Evolutionary conservation across 768 basidiomycete species (phyloP), one percentile per base, ranked within the genome.

Genomic region (Hericium erinaceus): DNA sequence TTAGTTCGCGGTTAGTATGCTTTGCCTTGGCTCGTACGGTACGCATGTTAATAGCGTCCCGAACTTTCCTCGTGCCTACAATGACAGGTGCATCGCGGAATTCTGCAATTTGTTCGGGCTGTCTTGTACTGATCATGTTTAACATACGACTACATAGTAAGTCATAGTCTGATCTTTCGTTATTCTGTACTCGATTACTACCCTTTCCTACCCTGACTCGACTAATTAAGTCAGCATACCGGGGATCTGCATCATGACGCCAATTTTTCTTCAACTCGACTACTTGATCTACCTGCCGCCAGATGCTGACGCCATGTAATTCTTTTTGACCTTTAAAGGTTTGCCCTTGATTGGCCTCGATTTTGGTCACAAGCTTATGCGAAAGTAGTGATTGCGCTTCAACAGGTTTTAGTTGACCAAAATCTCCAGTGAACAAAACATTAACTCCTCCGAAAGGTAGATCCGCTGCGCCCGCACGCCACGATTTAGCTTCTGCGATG

Each of bases 401-500:
- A 11, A 54, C 38, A n/a, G 53, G 53, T 16, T 16, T 16, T 16
- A 54, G 18, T 20, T 54, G 53, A 18, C 53, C 53, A 22, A 54
- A 54, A 40, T 54, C 53, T 1, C 53, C 53, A 4, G 22, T 3
- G 18, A 41, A 39, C 18, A 54, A n/a, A 18, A 54, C 39, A 24
- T 54, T 54, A 18, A 54, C 39, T 1, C 53, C 53, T 40, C 53
- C 53, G 24, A 40, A 54, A 4, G 53, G 53, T 15, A n/a, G 2
- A 2, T 39, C 53, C n/a, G 13, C 38, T 2, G 37, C 33, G 4
- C 22, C 37, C 15, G 39, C 9, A 39, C 15, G 9, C 39, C 39
- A 39, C 8, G 53, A 65, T 56, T 65, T 68, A 0, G 65, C 67
- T 18, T 58, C 37, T 12, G 62, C 51, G 7, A 71, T 20, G 0